These are phyloP conservation scores for Bullera alba DNA, from an alignment of 768 basidiomycete genomes.

Conservation along the genomic window DNA sequence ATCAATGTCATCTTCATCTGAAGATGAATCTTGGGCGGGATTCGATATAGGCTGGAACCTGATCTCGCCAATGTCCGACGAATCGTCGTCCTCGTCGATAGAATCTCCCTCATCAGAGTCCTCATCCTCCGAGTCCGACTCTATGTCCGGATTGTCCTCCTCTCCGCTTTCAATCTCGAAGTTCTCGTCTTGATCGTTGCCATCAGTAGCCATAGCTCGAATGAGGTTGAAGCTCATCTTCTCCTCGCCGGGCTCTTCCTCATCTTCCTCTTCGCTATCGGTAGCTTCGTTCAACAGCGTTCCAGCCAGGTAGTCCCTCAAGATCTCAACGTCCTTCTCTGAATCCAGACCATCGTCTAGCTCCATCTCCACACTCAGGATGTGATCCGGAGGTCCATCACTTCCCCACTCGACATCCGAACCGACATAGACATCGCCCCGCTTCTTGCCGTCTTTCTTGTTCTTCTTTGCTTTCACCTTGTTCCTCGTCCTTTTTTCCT, in stretches of 20 bases:
- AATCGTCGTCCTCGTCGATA: slow-evolving; percentile 7
- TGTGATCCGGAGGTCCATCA: slow-evolving; percentile 31
- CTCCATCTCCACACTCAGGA: slow-evolving; percentile 14
- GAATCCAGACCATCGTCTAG: slow-evolving; percentile 5
- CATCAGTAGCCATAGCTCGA: not conserved
- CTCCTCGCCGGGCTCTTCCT: not conserved
- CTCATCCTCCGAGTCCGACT: slow-evolving; percentile 1
- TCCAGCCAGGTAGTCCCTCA: slow-evolving; percentile 36
- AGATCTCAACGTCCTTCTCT: slow-evolving; percentile 22
- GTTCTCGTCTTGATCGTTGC: not conserved
- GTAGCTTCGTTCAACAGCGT: slow-evolving; percentile 22
- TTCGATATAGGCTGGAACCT: too few relatives aligned
- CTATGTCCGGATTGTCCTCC: not conserved
- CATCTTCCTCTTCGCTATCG: slow-evolving; percentile 7
- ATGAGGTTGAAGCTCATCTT: not conserved
- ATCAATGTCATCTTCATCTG: slow-evolving; percentile 43
- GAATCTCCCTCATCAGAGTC: slow-evolving; percentile 4
- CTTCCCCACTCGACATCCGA: slow-evolving; percentile 46
- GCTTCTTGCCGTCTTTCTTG: slow-evolving; percentile 7
- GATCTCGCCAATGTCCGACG: slow-evolving; percentile 3
- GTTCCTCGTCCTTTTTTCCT: slow-evolving; percentile 17
- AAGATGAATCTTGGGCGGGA: too few relatives aligned
- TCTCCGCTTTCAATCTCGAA: not conserved
- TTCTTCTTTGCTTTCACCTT: slow-evolving; percentile 11
- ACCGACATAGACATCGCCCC: slow-evolving; percentile 15